These are phyloP conservation scores for Ceratocystiopsis brevicomis DNA, from an alignment of 2,329 filamentous ascomycete genomes.

Conservation along the genomic window DNA sequence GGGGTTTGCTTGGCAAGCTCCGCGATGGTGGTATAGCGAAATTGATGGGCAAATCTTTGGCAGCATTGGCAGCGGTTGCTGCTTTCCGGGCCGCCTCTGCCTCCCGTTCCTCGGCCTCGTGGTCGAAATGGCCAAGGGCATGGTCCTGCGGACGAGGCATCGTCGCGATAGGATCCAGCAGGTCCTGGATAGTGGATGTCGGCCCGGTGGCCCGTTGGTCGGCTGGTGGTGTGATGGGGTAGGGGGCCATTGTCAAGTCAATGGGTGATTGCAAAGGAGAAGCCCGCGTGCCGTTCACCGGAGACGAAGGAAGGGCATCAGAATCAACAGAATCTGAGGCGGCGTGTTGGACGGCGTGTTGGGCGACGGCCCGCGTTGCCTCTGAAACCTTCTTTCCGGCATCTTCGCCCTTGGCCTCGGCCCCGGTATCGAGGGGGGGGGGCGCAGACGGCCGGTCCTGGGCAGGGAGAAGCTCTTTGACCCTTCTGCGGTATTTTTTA, in stretches of 20 bases:
- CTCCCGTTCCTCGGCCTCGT: slow-evolving; percentile 31
- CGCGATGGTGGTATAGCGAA: slow-evolving; percentile 36
- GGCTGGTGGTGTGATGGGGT: slow-evolving; percentile 45
- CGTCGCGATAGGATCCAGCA: slow-evolving; percentile 35
- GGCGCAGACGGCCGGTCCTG: slow-evolving; percentile 8
- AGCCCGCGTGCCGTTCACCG: neutral
- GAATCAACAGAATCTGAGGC: neutral
- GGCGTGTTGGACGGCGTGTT: no score
- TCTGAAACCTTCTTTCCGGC: neutral
- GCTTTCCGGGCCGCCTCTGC: slow-evolving; percentile 18
- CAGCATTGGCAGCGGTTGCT: slow-evolving; percentile 26
- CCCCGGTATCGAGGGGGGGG: neutral
- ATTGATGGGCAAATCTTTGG: slow-evolving; percentile 31
- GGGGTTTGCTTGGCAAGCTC: slow-evolving; percentile 32
- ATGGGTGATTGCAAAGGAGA: slow-evolving; percentile 31
- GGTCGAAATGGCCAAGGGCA: slow-evolving; percentile 36
- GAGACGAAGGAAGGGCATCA: neutral
- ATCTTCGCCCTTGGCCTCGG: neutral
- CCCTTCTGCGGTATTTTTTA: slow-evolving; percentile 75
- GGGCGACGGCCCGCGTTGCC: no score
- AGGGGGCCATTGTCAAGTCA: slow-evolving; percentile 38
- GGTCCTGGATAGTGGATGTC: slow-evolving; percentile 26
- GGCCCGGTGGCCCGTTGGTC: slow-evolving; percentile 23
- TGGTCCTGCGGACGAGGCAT: slow-evolving; percentile 45
- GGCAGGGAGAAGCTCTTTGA: slow-evolving; percentile 51